A percentile compares a stretch with the other conserved stretches of the same genome.
Evolutionary conservation across 257 asterid species (phyloP).

Genomic region (Solanum ossicruentum): DNA sequence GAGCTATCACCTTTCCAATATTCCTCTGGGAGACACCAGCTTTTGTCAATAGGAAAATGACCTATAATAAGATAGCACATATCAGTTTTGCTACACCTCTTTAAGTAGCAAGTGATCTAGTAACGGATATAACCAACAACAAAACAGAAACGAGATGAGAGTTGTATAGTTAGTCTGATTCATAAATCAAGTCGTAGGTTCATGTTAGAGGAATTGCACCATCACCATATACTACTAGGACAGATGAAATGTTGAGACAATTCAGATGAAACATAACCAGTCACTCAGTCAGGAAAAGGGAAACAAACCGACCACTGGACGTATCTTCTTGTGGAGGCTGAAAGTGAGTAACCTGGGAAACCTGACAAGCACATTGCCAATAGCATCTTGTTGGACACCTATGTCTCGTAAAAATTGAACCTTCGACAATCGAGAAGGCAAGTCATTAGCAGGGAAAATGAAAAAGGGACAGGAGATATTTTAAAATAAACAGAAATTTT

Average conservation of each 20-base stretch:
- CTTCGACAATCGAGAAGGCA: constrained; percentile 13
- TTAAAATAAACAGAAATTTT: neutral
- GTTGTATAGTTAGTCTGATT: neutral
- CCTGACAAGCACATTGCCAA: constrained; percentile 53
- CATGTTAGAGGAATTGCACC: neutral
- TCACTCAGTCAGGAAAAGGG: neutral
- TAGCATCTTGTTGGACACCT: constrained; percentile 64
- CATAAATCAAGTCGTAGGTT: neutral
- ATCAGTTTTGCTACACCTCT: neutral
- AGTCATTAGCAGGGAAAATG: neutral
- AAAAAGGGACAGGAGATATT: neutral
- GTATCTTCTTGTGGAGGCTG: constrained; percentile 89
- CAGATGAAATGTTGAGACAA: neutral
- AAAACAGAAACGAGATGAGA: neutral
- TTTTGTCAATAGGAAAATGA: constrained; percentile 66
- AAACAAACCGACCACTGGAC: constrained; percentile 56
- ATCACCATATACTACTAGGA: neutral
- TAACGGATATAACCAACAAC: neutral
- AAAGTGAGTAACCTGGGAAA: constrained; percentile 77
- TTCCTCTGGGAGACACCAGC: constrained; percentile 69
- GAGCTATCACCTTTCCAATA: constrained; percentile 78
- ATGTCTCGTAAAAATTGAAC: constrained; percentile 82
- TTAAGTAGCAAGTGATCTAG: neutral
- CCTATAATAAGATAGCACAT: constrained; percentile 19
- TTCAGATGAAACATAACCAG: neutral